Evolutionary conservation across 169 alveolate genomes (phyloP).

Genomic region (Eimeria zaria): DNA sequence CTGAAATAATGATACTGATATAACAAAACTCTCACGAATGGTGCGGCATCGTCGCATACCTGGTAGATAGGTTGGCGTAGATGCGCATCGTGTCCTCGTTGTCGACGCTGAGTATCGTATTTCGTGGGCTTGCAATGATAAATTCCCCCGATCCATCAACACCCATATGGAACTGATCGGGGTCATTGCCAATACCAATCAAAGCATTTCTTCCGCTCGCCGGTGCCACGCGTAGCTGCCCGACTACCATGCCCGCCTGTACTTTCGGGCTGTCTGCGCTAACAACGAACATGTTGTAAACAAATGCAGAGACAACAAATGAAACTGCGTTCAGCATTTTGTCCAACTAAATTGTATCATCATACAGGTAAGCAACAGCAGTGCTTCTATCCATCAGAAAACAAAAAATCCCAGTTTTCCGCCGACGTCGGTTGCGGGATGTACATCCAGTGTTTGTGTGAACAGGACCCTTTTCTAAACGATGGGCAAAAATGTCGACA

Average conservation of each 20-base stretch:
- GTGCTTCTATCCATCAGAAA: not conserved
- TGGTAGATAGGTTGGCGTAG: slow-evolving; percentile 54
- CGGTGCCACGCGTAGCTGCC: slow-evolving; percentile 75
- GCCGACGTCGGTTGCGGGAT: not conserved
- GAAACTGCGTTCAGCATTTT: slow-evolving; percentile 12
- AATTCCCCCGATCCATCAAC: slow-evolving; percentile 66
- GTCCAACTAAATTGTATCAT: not conserved
- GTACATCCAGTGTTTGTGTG: not conserved
- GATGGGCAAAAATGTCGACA: not conserved
- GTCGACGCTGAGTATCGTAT: slow-evolving; percentile 66
- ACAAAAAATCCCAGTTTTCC: not conserved
- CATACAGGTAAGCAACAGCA: not conserved
- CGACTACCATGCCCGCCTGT: slow-evolving; percentile 82
- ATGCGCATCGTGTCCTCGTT: slow-evolving; percentile 72
- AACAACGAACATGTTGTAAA: not conserved
- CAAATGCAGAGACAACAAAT: slow-evolving; percentile 5
- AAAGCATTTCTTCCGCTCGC: slow-evolving; percentile 76
- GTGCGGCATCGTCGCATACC: not conserved
- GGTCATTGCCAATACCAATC: slow-evolving; percentile 75
- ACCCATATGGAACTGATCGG: slow-evolving; percentile 57
- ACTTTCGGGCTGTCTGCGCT: slow-evolving; percentile 75
- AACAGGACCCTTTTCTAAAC: not conserved
- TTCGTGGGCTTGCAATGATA: slow-evolving; percentile 43
- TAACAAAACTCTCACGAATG: not conserved
- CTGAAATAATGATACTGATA: not conserved